Evolutionary conservation across 768 basidiomycete genomes (phyloP), one percentile per base, ranked within the genome.

Genomic region (Tephrocybe sp.): DNA sequence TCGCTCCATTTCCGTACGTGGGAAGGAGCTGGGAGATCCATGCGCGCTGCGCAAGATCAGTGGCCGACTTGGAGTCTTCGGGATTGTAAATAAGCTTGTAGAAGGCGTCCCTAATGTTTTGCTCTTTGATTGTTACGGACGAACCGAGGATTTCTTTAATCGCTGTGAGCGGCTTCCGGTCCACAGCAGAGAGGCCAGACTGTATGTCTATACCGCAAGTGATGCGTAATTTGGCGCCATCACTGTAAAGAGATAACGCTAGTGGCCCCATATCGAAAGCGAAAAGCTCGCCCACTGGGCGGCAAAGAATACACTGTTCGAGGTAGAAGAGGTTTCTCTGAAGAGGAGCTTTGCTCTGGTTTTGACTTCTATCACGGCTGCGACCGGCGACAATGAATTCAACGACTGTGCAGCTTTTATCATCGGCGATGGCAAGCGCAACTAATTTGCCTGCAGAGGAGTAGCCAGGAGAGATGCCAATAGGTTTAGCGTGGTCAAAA

Each of bases 201-300:
- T 85, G 82, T 17, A 87, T 73, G 58, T 85, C 82, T 34, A 85
- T 62, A n/a, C 72, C 82, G 26, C 75, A 71, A 6, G 64, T 60
- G 38, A 85, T 57, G 34, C 72, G 72, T 19, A 84, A 55, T 1
- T 62, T 58, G 38, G 73, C 63, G 34, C 78, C 72, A 32, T 53
- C 57, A 57, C 26, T 26, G 26, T 26, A 76, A 5, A 87, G 68
- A 0, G 75, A 70, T 62, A 83, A 70, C 0, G 76, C 69, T 13
- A 85, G 61, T 0, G 72, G 73, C 1, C 61, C 78, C 56, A 83
- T 70, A 58, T 82, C 77, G 57, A 87, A 85, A 0, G 77, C 80
- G 40, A 72, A 76, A 39, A 82, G 60, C 12, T 74, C 71, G 40
- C 73, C 73, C 7, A 62, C 63, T 1, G 65, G 45, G 47, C 75